These are phyloP conservation scores for Neurospora terricola DNA, from an alignment of 495 filamentous ascomycete genomes.

Conservation along the genomic window DNA sequence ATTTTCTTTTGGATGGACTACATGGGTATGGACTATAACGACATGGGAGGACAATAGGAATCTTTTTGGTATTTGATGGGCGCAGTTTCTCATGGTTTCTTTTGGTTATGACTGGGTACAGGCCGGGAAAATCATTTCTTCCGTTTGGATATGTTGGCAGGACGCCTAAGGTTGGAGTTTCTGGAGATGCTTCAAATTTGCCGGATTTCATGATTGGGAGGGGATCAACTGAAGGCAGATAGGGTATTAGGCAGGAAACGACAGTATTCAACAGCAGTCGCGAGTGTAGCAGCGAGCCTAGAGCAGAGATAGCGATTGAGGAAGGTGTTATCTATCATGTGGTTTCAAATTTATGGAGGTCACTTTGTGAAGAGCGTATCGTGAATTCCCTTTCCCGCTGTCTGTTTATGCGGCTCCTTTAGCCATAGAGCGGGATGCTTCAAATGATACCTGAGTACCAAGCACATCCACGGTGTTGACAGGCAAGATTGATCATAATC, in stretches of 20 bases:
- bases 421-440: background rate
- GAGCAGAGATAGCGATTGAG: background rate
- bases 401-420: background rate
- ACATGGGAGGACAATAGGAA: background rate
- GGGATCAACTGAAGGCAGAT: background rate
- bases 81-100: background rate
- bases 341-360: background rate
- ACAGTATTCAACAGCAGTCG: background rate
- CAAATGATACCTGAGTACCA: background rate
- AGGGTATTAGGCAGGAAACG: background rate
- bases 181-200: background rate
- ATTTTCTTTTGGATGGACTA: slow-evolving; percentile 9
- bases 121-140: background rate
- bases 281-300: background rate
- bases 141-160: background rate
- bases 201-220: background rate
- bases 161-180: background rate
- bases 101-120: background rate
- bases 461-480: background rate
- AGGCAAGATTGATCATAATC: background rate
- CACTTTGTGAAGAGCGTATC: background rate
- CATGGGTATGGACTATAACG: slow-evolving; percentile 4
- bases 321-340: background rate
- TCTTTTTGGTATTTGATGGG: background rate
- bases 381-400: background rate